Evolutionary conservation across 768 basidiomycete genomes (phyloP).

Genomic region (Termitomyces sp.): DNA sequence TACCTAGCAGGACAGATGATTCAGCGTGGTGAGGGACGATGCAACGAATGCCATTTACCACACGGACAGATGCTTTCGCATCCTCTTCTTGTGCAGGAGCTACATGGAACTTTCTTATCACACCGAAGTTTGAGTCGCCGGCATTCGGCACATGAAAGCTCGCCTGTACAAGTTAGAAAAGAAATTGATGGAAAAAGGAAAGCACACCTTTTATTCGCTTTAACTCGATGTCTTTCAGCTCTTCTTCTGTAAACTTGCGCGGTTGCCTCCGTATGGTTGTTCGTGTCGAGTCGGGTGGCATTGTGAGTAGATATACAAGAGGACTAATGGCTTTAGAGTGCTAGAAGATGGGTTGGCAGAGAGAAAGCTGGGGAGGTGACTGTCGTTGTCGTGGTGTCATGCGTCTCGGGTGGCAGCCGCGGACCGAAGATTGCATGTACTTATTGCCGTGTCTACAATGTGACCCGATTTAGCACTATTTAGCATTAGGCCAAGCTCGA

Average conservation of each 20-base stretch:
- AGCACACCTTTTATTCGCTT: conserved; percentile 44
- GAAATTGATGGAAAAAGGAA: not conserved
- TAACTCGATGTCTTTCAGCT: conserved; percentile 48
- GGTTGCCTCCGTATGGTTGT: conserved; percentile 35
- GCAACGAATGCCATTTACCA: conserved; percentile 27
- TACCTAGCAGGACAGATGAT: conserved; percentile 25
- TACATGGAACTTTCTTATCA: conserved; percentile 50
- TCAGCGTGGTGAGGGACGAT: not conserved
- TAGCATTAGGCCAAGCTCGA: not conserved
- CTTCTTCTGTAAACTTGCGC: conserved; percentile 46
- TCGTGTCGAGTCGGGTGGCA: conserved; percentile 43
- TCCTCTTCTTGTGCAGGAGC: conserved; percentile 51
- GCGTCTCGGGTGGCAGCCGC: not conserved
- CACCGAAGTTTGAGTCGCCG: conserved; percentile 48
- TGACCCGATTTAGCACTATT: conserved; percentile 5
- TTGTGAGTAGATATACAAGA: conserved; percentile 10
- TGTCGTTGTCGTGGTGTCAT: not conserved
- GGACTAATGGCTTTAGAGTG: not conserved
- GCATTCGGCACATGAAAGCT: conserved; percentile 54
- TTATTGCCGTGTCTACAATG: not conserved
- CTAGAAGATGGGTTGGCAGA: not conserved
- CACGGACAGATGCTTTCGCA: conserved; percentile 66
- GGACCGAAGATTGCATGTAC: not conserved
- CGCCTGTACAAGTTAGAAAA: conserved; percentile 27
- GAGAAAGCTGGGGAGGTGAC: not conserved